A percentile compares a stretch with the other conserved stretches of the same genome.
Evolutionary conservation across 73 alveolate genomes (phyloP).

Genomic region (Tetrahymena borealis): DNA sequence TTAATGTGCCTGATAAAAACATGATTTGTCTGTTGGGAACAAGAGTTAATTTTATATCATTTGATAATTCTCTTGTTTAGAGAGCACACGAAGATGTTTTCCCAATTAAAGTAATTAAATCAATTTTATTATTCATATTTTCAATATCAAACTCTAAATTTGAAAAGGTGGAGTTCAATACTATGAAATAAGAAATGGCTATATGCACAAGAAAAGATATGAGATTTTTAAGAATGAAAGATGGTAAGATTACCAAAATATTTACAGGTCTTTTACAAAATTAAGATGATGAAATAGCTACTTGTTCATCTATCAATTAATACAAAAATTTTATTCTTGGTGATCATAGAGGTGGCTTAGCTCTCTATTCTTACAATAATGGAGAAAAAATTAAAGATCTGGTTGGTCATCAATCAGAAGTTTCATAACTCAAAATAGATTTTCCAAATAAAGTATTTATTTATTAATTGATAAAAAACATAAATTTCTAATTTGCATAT

Average conservation of each 20-base stretch:
- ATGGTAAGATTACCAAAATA: background rate
- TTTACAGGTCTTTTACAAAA: background rate
- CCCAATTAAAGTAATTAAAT: background rate
- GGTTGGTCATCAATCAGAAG: background rate
- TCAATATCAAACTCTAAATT: background rate
- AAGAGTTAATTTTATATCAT: conserved; percentile 21
- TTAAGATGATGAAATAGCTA: background rate
- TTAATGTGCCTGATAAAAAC: conserved; percentile 17
- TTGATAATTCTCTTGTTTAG: conserved; percentile 3
- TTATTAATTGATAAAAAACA: too few relatives aligned
- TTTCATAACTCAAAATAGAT: background rate
- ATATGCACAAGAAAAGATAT: background rate
- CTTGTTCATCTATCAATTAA: background rate
- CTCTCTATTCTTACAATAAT: background rate
- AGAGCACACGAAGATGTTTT: background rate
- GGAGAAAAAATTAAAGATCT: background rate
- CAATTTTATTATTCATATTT: background rate
- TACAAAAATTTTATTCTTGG: background rate
- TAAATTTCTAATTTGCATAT: too few relatives aligned
- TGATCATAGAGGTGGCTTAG: background rate
- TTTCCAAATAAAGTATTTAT: background rate
- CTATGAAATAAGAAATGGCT: background rate
- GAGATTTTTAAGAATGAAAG: conserved; percentile 1
- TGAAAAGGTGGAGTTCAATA: background rate
- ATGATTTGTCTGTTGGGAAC: conserved; percentile 29